Evolutionary conservation across 345 rosid genomes (phyloP).

Genomic region (Camelina neglecta): DNA sequence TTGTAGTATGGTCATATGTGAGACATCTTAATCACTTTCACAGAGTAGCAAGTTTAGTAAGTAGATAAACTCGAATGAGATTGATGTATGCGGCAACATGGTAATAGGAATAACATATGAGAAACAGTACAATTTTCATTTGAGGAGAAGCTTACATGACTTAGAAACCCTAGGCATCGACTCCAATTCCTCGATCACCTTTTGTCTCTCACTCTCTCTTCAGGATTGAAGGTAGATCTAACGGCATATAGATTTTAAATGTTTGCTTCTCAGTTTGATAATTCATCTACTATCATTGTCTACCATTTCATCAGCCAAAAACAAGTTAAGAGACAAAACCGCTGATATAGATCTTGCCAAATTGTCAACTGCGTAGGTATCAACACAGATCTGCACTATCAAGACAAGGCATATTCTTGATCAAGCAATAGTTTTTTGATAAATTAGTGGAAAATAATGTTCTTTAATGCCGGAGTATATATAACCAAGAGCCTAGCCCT

Average conservation of each 20-base stretch:
- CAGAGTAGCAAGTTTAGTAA: constrained; percentile 13
- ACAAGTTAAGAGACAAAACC: neutral
- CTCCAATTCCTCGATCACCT: neutral
- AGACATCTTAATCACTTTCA: constrained; percentile 7
- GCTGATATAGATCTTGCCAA: neutral
- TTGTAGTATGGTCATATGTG: neutral
- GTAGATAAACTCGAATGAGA: neutral
- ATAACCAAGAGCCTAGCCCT: neutral
- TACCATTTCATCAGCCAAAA: neutral
- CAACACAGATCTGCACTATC: neutral
- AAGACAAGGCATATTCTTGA: constrained; percentile 1
- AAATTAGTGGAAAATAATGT: neutral
- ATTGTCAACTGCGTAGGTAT: neutral
- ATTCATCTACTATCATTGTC: no score
- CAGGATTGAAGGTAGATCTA: neutral
- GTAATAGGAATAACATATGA: neutral
- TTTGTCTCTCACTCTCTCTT: neutral
- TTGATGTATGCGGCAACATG: neutral
- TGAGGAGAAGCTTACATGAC: neutral
- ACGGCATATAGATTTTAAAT: no score
- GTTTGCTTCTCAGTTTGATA: no score
- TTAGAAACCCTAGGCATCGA: neutral
- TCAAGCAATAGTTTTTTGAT: neutral
- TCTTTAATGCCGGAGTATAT: neutral
- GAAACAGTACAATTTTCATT: neutral